Evolutionary conservation across 2,329 filamentous ascomycete genomes (phyloP).

Genomic region (Botrytis medusae): DNA sequence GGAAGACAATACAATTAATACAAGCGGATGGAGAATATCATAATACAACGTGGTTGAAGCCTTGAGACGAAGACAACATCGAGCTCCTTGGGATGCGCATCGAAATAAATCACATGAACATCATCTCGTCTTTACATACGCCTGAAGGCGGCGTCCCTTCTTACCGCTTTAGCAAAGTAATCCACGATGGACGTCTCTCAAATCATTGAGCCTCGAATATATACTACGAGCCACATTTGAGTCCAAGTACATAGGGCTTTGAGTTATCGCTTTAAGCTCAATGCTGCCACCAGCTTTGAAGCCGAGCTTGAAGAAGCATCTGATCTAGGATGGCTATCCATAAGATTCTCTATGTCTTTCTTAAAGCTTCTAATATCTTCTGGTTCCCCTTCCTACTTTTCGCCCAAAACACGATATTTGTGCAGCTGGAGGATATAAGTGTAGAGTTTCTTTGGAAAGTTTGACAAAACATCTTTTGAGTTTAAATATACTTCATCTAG

Average conservation of each 20-base stretch:
- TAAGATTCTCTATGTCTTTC: fast-evolving
- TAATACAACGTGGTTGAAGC: background rate
- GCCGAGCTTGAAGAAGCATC: background rate
- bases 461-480: background rate
- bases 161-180: background rate
- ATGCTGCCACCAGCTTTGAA: background rate
- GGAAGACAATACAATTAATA: background rate
- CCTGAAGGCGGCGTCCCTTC: too few species aligned
- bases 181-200: background rate
- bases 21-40: background rate
- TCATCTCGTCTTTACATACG: background rate
- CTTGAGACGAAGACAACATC: too few species aligned
- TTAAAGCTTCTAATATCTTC: fast-evolving
- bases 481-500: background rate
- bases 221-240: background rate
- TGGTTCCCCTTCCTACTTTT: background rate
- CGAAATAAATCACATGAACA: too few species aligned
- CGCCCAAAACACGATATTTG: too few species aligned
- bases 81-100: background rate
- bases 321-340: background rate
- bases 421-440: background rate
- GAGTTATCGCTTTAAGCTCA: background rate
- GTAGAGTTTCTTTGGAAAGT: background rate
- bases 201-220: background rate
- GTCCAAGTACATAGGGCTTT: background rate